Evolutionary conservation across 2,329 filamentous ascomycete species (phyloP), one percentile per base, ranked within the genome.

Genomic region (Ophiobolus disseminans): DNA sequence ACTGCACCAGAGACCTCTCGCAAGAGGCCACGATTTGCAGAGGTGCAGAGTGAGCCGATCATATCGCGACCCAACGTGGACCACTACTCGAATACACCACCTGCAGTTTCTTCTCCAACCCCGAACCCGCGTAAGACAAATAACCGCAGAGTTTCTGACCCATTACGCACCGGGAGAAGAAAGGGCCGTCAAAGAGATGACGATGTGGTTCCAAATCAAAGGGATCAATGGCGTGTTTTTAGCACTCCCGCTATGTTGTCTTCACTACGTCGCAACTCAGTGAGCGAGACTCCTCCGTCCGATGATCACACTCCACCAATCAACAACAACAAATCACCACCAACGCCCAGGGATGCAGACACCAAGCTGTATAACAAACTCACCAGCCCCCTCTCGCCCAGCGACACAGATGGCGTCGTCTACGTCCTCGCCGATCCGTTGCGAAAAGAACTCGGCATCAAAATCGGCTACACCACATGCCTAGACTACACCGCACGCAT

Each of bases 381-480:
- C 30, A 17, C 9, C 20, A 30, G 25, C 2, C 20, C 13, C 10
- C 14, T 43, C 5, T 45, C 26, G n/a, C 13, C 30, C 14, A 20
- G 26, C 2, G 38, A 41, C n/a, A 10, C 19, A 11, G 22, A 30
- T 9, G 55, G 55, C n/a, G 3, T 25, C 4, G 47, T 58, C 16
- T 58, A 58, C 23, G 28, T 53, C 13, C n/a, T 49, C 3, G n/a
- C 25, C 23, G 37, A 50, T 16, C 34, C 38, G 9, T 7, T 26
- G 0, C 19, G 28, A 2, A 23, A 14, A 3, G 13, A 22, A 2
- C 17, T 11, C 10, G 40, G 49, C 16, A 40, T 43, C 35, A 58
- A 58, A 32, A 56, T 58, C 22, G 55, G 53, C 16, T 30, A 3
- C n/a, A 56, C 55, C 1, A 26, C 3, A n/a, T 34, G 35, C 14